phyloP scores from a whole-genome alignment of 257 asterid genomes.

The Solanum appendiculatum region DNA sequence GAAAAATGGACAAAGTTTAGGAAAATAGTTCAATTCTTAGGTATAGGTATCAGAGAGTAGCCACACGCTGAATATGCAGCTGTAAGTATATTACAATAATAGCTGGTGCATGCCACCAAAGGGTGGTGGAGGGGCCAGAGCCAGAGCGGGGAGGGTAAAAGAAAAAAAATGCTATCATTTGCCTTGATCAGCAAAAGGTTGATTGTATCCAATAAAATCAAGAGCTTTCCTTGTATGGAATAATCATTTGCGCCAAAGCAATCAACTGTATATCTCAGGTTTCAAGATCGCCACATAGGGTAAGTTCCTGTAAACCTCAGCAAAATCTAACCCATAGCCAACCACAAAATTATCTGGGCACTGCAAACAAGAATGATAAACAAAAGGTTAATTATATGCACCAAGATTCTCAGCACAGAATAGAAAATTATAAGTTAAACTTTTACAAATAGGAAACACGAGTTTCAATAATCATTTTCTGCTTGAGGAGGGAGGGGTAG shows the following conservation, averaged over 20 bases:
- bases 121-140: background rate
- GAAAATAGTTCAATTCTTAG: background rate
- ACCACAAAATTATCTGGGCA: conserved; percentile 82
- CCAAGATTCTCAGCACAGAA: background rate
- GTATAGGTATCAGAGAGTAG: background rate
- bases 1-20: background rate
- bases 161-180: background rate
- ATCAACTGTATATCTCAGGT: conserved; percentile 60
- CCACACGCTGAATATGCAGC: background rate
- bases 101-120: background rate
- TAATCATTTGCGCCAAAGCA: background rate
- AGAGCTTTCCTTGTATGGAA: background rate
- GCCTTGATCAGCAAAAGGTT: background rate
- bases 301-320: conserved; percentile 79
- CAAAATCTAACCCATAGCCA: conserved; percentile 87
- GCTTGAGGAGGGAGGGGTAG: background rate
- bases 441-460: background rate
- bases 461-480: background rate
- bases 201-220: background rate
- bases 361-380: conserved; percentile 21
- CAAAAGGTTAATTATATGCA: background rate
- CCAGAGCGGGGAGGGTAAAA: background rate
- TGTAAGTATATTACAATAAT: background rate
- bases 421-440: background rate
- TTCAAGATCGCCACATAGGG: conserved; percentile 74